Percentiles rank a stretch among this genome's conserved stretches.
These are phyloP conservation scores for Phytophthora vignae DNA, from an alignment of 352 stramenopile species.

Conservation along the genomic window DNA sequence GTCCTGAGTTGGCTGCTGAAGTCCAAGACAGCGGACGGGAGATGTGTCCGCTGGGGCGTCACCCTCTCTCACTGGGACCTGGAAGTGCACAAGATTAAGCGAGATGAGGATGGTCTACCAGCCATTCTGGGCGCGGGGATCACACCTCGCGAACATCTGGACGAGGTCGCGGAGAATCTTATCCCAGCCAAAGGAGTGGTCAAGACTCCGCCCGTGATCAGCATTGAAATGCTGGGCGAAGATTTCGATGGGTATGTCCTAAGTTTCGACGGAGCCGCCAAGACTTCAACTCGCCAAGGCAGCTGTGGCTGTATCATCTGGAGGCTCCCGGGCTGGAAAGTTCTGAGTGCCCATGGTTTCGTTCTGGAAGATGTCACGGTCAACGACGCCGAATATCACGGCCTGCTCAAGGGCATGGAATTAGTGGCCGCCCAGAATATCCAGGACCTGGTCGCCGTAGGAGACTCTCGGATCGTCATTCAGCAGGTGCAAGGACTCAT, in stretches of 20 bases:
- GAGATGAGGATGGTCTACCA: slow-evolving; percentile 4
- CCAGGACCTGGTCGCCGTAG: not conserved
- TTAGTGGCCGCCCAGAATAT: not conserved
- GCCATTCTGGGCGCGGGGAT: not conserved
- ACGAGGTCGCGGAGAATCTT: not conserved
- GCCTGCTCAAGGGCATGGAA: not conserved
- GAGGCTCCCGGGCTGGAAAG: not conserved
- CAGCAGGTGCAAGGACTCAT: slow-evolving; percentile 6
- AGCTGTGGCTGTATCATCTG: slow-evolving; percentile 8
- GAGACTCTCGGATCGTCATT: slow-evolving; percentile 2
- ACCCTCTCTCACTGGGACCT: not conserved
- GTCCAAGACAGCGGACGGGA: slow-evolving; percentile 1
- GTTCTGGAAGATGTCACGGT: slow-evolving; percentile 7
- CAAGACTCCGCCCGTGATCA: slow-evolving; percentile 8
- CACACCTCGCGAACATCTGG: not conserved
- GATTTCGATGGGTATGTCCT: not conserved
- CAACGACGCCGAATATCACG: slow-evolving; percentile 7
- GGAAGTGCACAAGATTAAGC: slow-evolving; percentile 1
- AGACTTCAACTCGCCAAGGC: slow-evolving; percentile 1
- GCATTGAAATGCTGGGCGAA: slow-evolving; percentile 1
- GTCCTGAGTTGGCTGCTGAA: slow-evolving; percentile 6
- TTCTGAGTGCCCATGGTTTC: not conserved
- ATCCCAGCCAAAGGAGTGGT: not conserved
- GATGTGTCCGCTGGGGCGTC: slow-evolving; percentile 1
- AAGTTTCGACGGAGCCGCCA: slow-evolving; percentile 10